These are phyloP conservation scores for Suillus variegatus DNA, from an alignment of 768 basidiomycete species.

Conservation along the genomic window DNA sequence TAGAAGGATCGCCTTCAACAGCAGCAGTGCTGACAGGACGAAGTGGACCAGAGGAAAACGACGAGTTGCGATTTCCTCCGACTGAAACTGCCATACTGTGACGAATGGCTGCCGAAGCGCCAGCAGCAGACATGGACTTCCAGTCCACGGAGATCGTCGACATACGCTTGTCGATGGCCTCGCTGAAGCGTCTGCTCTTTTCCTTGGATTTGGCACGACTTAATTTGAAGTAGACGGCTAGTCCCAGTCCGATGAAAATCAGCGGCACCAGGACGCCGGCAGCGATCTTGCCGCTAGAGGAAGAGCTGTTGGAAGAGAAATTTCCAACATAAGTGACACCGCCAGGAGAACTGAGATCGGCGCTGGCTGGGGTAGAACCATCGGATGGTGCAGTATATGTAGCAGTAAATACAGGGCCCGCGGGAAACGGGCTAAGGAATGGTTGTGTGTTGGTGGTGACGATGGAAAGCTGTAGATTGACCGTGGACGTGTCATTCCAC, in stretches of 20 bases:
- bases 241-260: slow-evolving; percentile 49
- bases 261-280: slow-evolving; percentile 65
- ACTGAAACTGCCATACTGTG: slow-evolving; percentile 55
- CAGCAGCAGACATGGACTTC: slow-evolving; percentile 69
- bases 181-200: slow-evolving; percentile 60
- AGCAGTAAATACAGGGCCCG: slow-evolving; percentile 70
- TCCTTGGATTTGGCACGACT: slow-evolving; percentile 50
- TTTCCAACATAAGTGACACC: slow-evolving; percentile 43
- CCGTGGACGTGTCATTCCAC: slow-evolving; percentile 62
- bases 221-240: slow-evolving; percentile 52
- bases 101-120: slow-evolving; percentile 74
- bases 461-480: slow-evolving; percentile 61
- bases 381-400: slow-evolving; percentile 50
- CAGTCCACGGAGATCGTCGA: slow-evolving; percentile 77
- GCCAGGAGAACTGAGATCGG: slow-evolving; percentile 39
- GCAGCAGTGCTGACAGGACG: slow-evolving; percentile 47
- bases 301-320: slow-evolving; percentile 35
- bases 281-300: slow-evolving; percentile 59
- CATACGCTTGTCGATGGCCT: slow-evolving; percentile 80
- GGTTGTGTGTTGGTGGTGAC: slow-evolving; percentile 49
- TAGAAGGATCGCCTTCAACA: slow-evolving; percentile 40
- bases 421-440: slow-evolving; percentile 55
- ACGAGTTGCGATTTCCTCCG: slow-evolving; percentile 39
- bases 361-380: slow-evolving; percentile 40
- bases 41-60: slow-evolving; percentile 63